Evolutionary conservation across 108 stramenopile genomes (phyloP), one percentile per base, ranked within the genome.

Genomic region (Epithemia pelagica): DNA sequence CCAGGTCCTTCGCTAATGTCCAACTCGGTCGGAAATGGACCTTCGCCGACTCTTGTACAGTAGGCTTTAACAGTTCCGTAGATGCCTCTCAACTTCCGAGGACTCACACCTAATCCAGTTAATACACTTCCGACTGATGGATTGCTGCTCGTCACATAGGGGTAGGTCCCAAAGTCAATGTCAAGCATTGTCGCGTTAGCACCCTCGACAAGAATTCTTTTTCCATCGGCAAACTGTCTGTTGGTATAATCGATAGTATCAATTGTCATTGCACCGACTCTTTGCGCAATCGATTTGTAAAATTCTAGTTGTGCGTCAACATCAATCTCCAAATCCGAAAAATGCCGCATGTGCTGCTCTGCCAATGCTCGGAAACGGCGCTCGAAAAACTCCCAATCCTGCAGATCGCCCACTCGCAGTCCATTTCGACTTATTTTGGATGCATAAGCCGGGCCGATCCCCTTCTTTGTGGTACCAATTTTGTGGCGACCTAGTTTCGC

Each of bases 151-250:
- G 99, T 98, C 20, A 99, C 99, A 75, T 86, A 99, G 0, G 97
- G 99, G 77, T 98, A 99, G 18, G 99, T 98, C 24, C 99, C 99
- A 74, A 97, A 98, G 80, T 99, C 99, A 74, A 98, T 92, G 77
- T 99, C 99, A 57, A 99, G 81, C 96, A 99, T 98, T 73, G 96
- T 95, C 28, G 99, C 99, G 81, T 99, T 99, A 63, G 99, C 99
- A 58, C 99, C 99, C 74, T 99, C 99, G 1, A 97, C 92, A 56
- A 99, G 72, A 61, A 99, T 98, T 59, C 74, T 89, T 75, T 97
- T 94, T 28, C 97, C 97, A 21, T 70, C 71, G 32, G 71, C 77
- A 74, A 88, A 94, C 54, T 92, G 81, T 32, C 88, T 61, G 70
- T 96, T 95, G 52, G 87, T 91, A 58, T 82, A 87, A 58, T 86